Base-by-base conservation (phyloP, 352 stramenopile species). In the Phytopythium kandeliae region DNA sequence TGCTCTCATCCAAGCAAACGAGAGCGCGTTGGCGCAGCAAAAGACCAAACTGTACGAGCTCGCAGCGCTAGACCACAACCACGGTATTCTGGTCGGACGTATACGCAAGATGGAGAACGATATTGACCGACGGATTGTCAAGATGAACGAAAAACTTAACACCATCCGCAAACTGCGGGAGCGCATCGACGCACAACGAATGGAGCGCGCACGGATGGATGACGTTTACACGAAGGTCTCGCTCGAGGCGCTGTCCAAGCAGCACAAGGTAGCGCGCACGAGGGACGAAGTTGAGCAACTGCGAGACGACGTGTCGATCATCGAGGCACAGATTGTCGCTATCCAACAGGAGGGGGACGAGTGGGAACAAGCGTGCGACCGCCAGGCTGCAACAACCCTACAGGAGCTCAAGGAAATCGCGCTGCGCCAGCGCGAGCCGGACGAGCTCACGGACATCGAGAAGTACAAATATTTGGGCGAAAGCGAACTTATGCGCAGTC, bases 91-190 rank as follows among this genome's bases (percentile, higher is more conserved):
- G 21, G 61, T 90, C 11, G 67, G 60, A 2, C 69, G 78, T 28
- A 69, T 89, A 2, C 74, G 82, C 51, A 91, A 91, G 35, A 85
- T 93, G 68, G 77, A 93, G 64, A 71, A 86, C 45, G 82, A 93
- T 11, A 82, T 91, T 10, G 82, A 93, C 54, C 79, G 79, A 4
- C 77, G 80, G 1, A 79, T 93, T 36, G 74, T 93, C 28, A 88
- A 87, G 28, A 81, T 93, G 65, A 93, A 93, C 49, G 82, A 91
- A 41, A 81, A 78, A 16, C 72, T 93, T 21, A 78, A 73, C 25
- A 62, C 54, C 31, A 93, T 89, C 54, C 73, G 80, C 15, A 72
- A 75, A 22, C 55, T 93, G 30, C 67, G 80, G 11, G 65, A 86
- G 19, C 62, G 36, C 2, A 82, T 93, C 43, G 82, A 91, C 37